These are phyloP conservation scores for Thielaviopsis ethacetica DNA, from an alignment of 2,329 filamentous ascomycete species.

Conservation along the genomic window DNA sequence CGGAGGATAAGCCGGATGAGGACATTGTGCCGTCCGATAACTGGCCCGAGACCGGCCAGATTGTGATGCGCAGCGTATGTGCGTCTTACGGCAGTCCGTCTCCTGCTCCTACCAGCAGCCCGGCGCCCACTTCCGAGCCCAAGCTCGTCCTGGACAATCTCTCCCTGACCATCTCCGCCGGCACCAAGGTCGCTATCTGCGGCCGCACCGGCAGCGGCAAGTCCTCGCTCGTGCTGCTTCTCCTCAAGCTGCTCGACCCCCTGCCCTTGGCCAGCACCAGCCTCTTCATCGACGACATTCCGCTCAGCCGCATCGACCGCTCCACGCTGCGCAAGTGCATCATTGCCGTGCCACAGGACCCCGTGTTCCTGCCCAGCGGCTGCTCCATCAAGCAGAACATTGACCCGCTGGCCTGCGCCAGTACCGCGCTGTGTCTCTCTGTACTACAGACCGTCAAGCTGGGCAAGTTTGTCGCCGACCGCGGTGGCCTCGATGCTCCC, in stretches of 20 bases:
- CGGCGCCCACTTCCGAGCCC: not conserved
- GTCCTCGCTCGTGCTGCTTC: slow-evolving; percentile 25
- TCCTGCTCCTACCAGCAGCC: not conserved
- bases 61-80: slow-evolving; percentile 19
- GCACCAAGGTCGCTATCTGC: slow-evolving; percentile 22
- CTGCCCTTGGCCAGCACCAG: slow-evolving; percentile 14
- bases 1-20: slow-evolving; percentile 15
- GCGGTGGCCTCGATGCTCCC: slow-evolving; percentile 18
- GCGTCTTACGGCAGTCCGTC: slow-evolving; percentile 19
- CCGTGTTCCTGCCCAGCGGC: slow-evolving; percentile 32
- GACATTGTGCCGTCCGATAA: slow-evolving; percentile 11
- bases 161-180: slow-evolving; percentile 17
- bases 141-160: slow-evolving; percentile 17
- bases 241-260: slow-evolving; percentile 27
- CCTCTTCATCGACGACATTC: slow-evolving; percentile 28
- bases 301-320: slow-evolving; percentile 24
- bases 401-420: slow-evolving; percentile 22
- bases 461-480: slow-evolving; percentile 16
- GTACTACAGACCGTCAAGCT: slow-evolving; percentile 23
- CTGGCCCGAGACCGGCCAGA: slow-evolving; percentile 20
- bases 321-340: slow-evolving; percentile 28
- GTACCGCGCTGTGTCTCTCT: slow-evolving; percentile 19
- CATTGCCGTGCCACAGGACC: slow-evolving; percentile 36
- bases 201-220: slow-evolving; percentile 28
- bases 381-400: slow-evolving; percentile 26